Evolutionary conservation across 225 moss, liverwort and hornwort species (phyloP).

Genomic region (Ulota crispa): DNA sequence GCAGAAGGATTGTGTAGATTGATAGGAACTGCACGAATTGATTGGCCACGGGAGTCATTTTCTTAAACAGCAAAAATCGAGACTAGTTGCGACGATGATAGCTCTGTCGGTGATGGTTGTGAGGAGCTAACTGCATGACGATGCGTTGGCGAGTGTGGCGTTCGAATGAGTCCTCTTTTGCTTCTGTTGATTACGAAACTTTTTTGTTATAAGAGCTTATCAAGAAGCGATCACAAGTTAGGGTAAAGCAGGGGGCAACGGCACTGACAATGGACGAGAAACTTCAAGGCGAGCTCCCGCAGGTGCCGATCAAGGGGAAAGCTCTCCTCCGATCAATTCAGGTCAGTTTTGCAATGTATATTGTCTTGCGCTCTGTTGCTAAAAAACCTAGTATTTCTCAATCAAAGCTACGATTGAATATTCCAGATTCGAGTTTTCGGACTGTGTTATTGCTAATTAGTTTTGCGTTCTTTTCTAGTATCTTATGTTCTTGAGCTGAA

Average conservation of each 20-base stretch:
- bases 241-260: neutral
- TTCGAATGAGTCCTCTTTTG: neutral
- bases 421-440: neutral
- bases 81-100: neutral
- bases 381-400: neutral
- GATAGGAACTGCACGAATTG: neutral
- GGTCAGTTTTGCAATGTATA: slow-evolving; percentile 5
- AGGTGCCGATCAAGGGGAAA: slow-evolving; percentile 34
- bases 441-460: neutral
- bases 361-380: neutral
- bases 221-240: neutral
- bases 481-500: neutral
- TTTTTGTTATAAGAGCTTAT: neutral
- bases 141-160: slow-evolving; percentile 1
- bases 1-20: neutral
- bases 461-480: neutral
- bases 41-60: neutral
- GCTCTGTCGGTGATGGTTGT: neutral
- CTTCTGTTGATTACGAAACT: neutral
- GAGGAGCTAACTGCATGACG: neutral
- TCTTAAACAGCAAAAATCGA: neutral
- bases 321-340: slow-evolving; percentile 27
- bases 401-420: neutral
- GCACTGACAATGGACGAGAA: slow-evolving; percentile 25
- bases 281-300: slow-evolving; percentile 14